Base-by-base conservation (phyloP, 2,329 filamentous ascomycete genomes). In the Aureobasidium leucospermi region DNA sequence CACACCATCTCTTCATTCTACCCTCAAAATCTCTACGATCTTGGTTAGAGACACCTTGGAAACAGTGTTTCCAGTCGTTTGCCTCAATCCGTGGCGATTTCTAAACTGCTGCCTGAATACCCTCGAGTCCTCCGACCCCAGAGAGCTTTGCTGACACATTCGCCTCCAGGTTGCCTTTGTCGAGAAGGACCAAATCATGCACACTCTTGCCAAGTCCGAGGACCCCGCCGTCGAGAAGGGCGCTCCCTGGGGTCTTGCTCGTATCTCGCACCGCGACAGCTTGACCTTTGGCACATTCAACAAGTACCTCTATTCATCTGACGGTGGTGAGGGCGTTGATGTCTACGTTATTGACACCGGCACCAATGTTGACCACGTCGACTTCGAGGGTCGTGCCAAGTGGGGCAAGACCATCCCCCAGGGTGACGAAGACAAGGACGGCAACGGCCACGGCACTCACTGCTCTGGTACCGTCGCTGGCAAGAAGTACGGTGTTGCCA, bases 321-420 rank as follows among this genome's bases (percentile, higher is more conserved):
- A 95, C 58, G 93, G 89, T 72, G 94, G 94, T 74, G 92, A 97
- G 81, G 95, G 94, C 74, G 94, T 99, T 67, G 94, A 99, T 76
- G 94, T 94, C 71, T 99, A 99, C 73, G 89, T 99, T 65, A 96
- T 99, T 71, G 94, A 99, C 79, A 99, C 94, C 60, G 95, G 94
- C 70, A 96, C 89, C 82, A 96, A 96, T 81, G 76, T 81, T 67
- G 84, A 93, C 51, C 94, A 99, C 79, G 91, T 96, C 67, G 94
- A 99, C 78, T 99, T 99, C 65, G 93, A 96, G 78, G 94, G 90
- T 63, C 92, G 94, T 75, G 94, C 95, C 68, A 81, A 84, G 70
- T 99, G 94, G 94, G 94, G 94, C 74, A 94, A 96, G 85, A 99
- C 94, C 67, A 92, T 99, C 68, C 95, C 95, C 63, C 67, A 75